These are phyloP conservation scores for Aspergillus avenaceus DNA, from an alignment of 495 filamentous ascomycete species.

Conservation along the genomic window DNA sequence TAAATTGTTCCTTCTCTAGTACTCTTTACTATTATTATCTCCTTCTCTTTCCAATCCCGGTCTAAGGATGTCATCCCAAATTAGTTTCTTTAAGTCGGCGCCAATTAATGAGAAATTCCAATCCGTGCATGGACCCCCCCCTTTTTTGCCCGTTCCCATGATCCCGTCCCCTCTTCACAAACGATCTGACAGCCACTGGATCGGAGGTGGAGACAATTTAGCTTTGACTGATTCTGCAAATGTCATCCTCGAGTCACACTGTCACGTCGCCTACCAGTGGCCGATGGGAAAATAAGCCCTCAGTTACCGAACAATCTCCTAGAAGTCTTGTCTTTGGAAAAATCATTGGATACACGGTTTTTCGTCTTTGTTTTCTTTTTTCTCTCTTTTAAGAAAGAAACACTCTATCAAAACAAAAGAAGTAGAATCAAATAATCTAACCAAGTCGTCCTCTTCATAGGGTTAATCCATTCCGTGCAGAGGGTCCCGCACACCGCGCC, in stretches of 20 bases:
- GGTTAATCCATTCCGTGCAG: not conserved
- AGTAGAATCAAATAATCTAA: too few relatives aligned
- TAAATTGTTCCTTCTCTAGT: not conserved
- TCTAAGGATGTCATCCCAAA: too few relatives aligned
- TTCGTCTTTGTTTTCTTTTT: not conserved
- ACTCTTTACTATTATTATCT: constrained; percentile 9
- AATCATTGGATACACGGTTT: too few relatives aligned
- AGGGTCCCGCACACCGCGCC: not conserved
- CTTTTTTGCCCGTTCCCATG: constrained; percentile 2
- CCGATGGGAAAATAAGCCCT: too few relatives aligned
- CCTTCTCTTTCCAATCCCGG: not conserved
- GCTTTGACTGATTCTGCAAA: constrained; percentile 12
- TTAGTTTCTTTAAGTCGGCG: not conserved
- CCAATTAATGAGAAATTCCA: not conserved
- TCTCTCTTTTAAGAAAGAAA: not conserved
- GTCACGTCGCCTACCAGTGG: not conserved
- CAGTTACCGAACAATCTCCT: too few relatives aligned
- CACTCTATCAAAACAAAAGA: too few relatives aligned
- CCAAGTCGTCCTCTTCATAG: too few relatives aligned
- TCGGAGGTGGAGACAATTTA: not conserved
- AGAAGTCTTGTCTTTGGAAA: too few relatives aligned
- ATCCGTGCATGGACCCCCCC: not conserved
- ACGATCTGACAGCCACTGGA: constrained; percentile 3
- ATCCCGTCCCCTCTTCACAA: constrained; percentile 1
- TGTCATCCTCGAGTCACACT: constrained; percentile 11